phyloP scores from a whole-genome alignment of 2,329 filamentous ascomycete species.

The Rhinocladiella similis region DNA sequence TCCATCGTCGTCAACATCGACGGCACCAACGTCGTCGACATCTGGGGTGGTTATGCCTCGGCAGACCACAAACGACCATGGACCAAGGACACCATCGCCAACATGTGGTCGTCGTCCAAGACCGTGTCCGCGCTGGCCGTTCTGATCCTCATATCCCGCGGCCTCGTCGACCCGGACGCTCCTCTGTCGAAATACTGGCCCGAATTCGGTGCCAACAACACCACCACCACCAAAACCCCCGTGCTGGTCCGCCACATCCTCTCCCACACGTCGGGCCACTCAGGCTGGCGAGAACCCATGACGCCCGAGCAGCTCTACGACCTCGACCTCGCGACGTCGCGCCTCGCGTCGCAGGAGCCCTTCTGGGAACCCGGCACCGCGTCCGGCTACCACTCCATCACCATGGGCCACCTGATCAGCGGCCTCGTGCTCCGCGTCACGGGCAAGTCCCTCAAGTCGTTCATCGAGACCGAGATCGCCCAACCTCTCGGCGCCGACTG shows the following conservation, averaged over 20 bases:
- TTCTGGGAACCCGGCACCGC: constrained; percentile 48
- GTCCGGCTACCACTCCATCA: constrained; percentile 45
- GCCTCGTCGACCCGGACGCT: constrained; percentile 38
- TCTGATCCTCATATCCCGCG: constrained; percentile 43
- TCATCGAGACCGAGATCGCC: constrained; percentile 46
- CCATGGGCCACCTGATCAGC: constrained; percentile 45
- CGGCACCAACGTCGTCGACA: constrained; percentile 45
- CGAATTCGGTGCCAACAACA: constrained; percentile 43
- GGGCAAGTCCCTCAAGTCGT: constrained; percentile 45
- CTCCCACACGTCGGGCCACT: constrained; percentile 40
- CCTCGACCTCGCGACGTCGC: constrained; percentile 33
- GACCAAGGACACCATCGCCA: constrained; percentile 24
- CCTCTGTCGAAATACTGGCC: constrained; percentile 49
- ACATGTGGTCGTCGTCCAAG: constrained; percentile 46
- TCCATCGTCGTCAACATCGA: constrained; percentile 44
- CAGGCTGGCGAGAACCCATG: constrained; percentile 37
- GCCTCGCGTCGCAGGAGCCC: constrained; percentile 43
- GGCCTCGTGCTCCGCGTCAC: constrained; percentile 45
- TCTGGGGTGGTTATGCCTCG: constrained; percentile 47
- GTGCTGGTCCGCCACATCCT: constrained; percentile 44
- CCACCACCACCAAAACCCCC: constrained; percentile 36
- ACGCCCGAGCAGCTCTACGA: constrained; percentile 33
- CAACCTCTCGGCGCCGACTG: constrained; percentile 49
- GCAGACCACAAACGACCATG: constrained; percentile 28
- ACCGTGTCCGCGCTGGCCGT: constrained; percentile 39